Conservation (phyloP, 768 basidiomycete species). For the Cyclocybe cylindracea region DNA sequence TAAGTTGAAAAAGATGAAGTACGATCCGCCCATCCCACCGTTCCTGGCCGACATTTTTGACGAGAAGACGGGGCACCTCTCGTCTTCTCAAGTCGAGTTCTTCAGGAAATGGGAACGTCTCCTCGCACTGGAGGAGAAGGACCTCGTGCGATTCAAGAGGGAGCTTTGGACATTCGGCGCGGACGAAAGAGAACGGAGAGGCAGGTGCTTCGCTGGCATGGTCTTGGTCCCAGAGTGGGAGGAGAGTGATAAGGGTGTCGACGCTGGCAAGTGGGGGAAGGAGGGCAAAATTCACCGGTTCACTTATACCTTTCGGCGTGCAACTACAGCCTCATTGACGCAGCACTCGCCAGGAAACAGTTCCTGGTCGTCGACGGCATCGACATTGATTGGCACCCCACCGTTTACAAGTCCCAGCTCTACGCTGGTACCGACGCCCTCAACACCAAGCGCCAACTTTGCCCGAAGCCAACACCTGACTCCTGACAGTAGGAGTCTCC, state of each 20-base stretch:
- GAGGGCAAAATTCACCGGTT: conserved; percentile 72
- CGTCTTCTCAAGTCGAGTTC: conserved; percentile 64
- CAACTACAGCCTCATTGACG: conserved; percentile 5
- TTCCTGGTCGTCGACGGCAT: conserved; percentile 1
- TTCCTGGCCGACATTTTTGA: conserved; percentile 70
- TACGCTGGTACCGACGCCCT: background rate
- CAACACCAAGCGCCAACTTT: background rate
- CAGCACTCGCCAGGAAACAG: background rate
- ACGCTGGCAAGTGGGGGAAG: conserved; percentile 13
- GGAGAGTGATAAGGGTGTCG: conserved; percentile 4
- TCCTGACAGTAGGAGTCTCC: conserved; percentile 34
- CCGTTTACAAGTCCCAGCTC: too few relatives aligned
- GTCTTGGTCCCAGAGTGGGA: conserved; percentile 44
- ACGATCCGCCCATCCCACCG: conserved; percentile 30
- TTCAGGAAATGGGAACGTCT: conserved; percentile 92
- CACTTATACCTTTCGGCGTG: conserved; percentile 71
- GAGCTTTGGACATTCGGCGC: conserved; percentile 95
- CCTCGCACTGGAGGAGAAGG: conserved; percentile 84
- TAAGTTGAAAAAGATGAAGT: background rate
- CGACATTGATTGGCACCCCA: conserved; percentile 17
- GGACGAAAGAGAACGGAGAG: conserved; percentile 72
- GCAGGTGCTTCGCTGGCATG: conserved; percentile 87
- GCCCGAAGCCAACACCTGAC: background rate
- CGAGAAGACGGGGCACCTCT: conserved; percentile 81
- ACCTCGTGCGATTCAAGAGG: conserved; percentile 78